Evolutionary conservation across 179 eudicot species (phyloP).

Genomic region (Nepenthes alata): DNA sequence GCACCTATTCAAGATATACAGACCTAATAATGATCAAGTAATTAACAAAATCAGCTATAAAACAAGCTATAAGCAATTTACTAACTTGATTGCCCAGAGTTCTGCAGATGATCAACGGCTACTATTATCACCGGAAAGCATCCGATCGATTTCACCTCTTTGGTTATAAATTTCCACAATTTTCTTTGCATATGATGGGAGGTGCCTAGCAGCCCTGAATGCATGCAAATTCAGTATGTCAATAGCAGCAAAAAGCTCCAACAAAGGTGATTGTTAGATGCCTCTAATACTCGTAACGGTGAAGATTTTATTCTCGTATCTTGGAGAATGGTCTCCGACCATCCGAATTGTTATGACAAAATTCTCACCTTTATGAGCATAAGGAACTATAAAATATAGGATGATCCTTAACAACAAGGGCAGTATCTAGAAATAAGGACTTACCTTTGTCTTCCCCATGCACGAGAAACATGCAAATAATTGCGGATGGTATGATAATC

Average conservation of each 20-base stretch:
- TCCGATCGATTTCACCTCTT: constrained; percentile 77
- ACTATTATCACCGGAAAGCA: constrained; percentile 38
- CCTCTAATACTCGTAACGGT: too few relatives aligned
- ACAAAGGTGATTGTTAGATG: not conserved
- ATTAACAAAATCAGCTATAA: too few relatives aligned
- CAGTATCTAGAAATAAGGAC: not conserved
- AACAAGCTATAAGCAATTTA: too few relatives aligned
- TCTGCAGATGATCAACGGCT: constrained; percentile 4
- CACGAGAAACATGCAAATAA: constrained; percentile 57
- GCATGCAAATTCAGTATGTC: constrained; percentile 5
- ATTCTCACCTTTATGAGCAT: too few relatives aligned
- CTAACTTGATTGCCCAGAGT: not conserved
- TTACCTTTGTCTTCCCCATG: constrained; percentile 78
- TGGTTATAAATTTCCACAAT: constrained; percentile 74
- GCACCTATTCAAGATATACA: too few relatives aligned
- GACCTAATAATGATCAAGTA: too few relatives aligned
- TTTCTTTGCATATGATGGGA: constrained; percentile 86
- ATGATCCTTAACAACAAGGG: too few relatives aligned
- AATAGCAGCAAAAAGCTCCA: constrained; percentile 4
- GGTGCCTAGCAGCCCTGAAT: constrained; percentile 75
- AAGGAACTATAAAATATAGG: too few relatives aligned
- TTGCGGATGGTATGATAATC: constrained; percentile 79
- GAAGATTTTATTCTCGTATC: too few relatives aligned
- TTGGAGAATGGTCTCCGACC: too few relatives aligned
- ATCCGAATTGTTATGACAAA: too few relatives aligned